A percentile compares a stretch with the other conserved stretches of the same genome.
Conservation (phyloP, 179 eudicot species). For the Corrigiola litoralis region DNA sequence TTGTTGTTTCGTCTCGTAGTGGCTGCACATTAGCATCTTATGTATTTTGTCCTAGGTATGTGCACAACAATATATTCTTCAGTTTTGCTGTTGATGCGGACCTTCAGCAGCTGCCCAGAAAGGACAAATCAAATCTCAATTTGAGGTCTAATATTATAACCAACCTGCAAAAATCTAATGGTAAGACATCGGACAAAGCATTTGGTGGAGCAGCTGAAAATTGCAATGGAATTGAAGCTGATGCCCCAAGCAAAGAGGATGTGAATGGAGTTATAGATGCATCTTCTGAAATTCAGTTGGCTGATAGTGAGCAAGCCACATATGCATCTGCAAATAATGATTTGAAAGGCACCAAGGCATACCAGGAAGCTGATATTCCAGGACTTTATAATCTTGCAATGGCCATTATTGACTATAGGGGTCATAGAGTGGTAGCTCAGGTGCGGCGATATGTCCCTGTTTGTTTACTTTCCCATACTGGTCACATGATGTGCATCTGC, state of each 20-base stretch:
- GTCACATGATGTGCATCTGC: not conserved
- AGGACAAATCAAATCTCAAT: slow-evolving; percentile 33
- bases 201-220: slow-evolving; percentile 29
- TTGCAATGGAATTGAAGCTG: slow-evolving; percentile 37
- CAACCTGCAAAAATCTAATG: slow-evolving; percentile 22
- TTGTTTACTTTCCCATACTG: not conserved
- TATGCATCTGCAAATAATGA: slow-evolving; percentile 99
- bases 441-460: slow-evolving; percentile 33
- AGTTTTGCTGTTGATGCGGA: slow-evolving; percentile 98
- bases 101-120: slow-evolving; percentile 69
- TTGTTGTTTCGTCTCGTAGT: not conserved
- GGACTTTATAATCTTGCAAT: slow-evolving; percentile 97
- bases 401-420: slow-evolving; percentile 97
- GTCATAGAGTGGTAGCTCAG: slow-evolving; percentile 99
- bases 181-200: slow-evolving; percentile 29
- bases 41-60: slow-evolving; percentile 62
- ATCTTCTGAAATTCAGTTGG: slow-evolving; percentile 60
- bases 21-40: not conserved
- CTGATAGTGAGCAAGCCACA: slow-evolving; percentile 97
- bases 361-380: slow-evolving; percentile 95
- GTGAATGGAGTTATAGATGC: slow-evolving; percentile 28
- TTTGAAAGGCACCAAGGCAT: slow-evolving; percentile 95
- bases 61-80: slow-evolving; percentile 99
- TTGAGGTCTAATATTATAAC: slow-evolving; percentile 29
- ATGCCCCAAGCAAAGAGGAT: slow-evolving; percentile 33